Evolutionary conservation across 148 eudicot genomes (phyloP), one percentile per base, ranked within the genome.

Genomic region (Chenopodium formosanum): DNA sequence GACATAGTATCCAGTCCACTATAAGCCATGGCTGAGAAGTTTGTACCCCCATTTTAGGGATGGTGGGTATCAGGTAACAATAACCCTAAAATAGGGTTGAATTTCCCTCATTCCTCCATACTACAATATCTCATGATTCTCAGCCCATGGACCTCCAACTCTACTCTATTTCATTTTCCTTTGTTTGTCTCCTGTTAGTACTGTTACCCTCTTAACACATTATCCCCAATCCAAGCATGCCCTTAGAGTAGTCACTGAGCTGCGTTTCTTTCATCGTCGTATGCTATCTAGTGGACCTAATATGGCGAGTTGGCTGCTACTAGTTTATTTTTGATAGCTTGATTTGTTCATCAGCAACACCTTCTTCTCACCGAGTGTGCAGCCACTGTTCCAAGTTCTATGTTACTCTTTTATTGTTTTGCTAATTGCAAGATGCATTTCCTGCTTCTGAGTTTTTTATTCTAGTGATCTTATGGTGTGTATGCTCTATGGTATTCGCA

Each of bases 401-500:
- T 22, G 44, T n/a, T 44, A 22, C 16, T 70, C 9, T 52, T n/a
- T 8, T 34, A 27, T 17, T 22, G 44, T 31, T 37, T 67, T 67
- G 73, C 73, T 69, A 17, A 69, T 69, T 14, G 73, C 46, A 13
- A 4, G 46, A 22, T 70, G 31, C 72, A 74, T 37, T 65, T 13
- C 12, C 31, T 56, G 29, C 16, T 16, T 68, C 47, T 66, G 19
- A 19, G 50, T 44, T 50, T 27, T 60, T 73, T 75, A 27, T 12
- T 31, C 7, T 50, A 56, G 31, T 84, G 29, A 70, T 75, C 27
- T 69, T 47, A 17, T 37, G 52, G 73, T 10, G 11, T 48, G 52
- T 48, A 3, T 82, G 78, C 13, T 48, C 13, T 48, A 8, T 82
- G 78, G 48, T 58, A 22, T 76, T 75, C 9, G 31, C 83, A 94